Evolutionary conservation across 768 basidiomycete genomes (phyloP).

Genomic region (Tulasnella sp.): DNA sequence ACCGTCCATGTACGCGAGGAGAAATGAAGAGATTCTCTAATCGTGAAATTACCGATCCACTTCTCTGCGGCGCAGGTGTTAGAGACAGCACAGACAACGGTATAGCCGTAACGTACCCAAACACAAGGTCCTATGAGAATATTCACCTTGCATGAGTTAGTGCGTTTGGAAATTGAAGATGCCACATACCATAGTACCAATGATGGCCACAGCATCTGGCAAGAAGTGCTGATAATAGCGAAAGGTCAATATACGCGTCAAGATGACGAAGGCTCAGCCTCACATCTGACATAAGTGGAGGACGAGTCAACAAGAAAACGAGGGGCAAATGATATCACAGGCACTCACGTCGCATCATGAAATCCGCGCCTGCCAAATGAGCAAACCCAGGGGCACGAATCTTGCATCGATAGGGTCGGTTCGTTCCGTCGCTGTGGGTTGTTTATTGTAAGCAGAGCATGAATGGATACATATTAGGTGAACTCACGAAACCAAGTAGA

Average conservation of each 20-base stretch:
- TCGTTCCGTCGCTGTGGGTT: conserved; percentile 65
- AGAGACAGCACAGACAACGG: neutral
- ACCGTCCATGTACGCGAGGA: no score
- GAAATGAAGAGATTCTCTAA: neutral
- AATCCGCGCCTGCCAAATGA: conserved; percentile 90
- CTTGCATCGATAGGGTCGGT: conserved; percentile 92
- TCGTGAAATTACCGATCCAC: conserved; percentile 33
- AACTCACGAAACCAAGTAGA: conserved; percentile 88
- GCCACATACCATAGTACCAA: conserved; percentile 94
- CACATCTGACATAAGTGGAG: conserved; percentile 17
- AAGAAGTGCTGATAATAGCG: conserved; percentile 55
- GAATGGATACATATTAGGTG: neutral
- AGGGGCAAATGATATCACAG: neutral
- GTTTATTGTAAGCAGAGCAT: neutral
- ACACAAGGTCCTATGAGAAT: conserved; percentile 58
- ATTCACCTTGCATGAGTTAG: conserved; percentile 21
- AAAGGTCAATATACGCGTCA: neutral
- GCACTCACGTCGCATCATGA: conserved; percentile 87
- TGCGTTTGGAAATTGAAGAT: conserved; percentile 16
- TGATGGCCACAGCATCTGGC: conserved; percentile 90
- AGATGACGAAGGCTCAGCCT: neutral
- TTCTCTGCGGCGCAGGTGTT: conserved; percentile 27
- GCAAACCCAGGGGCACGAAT: conserved; percentile 96
- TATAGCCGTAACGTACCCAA: conserved; percentile 52
- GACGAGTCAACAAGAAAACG: conserved; percentile 13